Evolutionary conservation across 2,329 filamentous ascomycete species (phyloP).

Genomic region (Nakataea oryzae): DNA sequence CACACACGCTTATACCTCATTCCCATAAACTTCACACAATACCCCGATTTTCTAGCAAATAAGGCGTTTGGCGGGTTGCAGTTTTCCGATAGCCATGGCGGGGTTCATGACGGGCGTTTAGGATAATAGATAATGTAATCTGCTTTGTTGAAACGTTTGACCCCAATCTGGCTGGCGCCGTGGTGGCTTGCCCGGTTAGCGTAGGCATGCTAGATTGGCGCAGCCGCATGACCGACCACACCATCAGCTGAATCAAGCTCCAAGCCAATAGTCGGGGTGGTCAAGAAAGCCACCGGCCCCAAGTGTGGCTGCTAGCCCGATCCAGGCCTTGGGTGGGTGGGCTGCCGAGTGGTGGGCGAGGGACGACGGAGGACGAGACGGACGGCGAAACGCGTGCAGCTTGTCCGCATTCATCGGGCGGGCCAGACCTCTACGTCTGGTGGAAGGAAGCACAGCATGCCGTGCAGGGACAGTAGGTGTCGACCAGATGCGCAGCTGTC

Average conservation of each 20-base stretch:
- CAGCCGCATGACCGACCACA: too few species aligned
- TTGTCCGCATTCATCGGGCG: neutral
- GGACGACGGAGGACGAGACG: too few species aligned
- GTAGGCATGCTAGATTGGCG: neutral
- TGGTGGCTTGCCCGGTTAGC: neutral
- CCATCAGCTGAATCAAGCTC: neutral
- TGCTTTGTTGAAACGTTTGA: neutral
- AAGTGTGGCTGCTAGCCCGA: neutral
- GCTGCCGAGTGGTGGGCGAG: too few species aligned
- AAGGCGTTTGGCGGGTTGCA: neutral
- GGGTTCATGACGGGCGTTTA: neutral
- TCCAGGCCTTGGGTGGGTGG: neutral
- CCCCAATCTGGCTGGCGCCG: neutral
- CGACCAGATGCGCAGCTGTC: neutral
- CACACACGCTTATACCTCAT: neutral
- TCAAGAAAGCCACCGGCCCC: neutral
- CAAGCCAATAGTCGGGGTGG: neutral
- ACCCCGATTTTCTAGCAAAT: neutral
- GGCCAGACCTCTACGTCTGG: neutral
- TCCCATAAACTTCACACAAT: neutral
- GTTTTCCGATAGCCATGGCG: neutral
- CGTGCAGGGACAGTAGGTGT: neutral
- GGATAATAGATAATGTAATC: constrained; percentile 3
- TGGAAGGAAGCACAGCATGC: too few species aligned
- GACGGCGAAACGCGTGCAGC: too few species aligned